phyloP scores from a whole-genome alignment of 2,329 filamentous ascomycete genomes.

The Penicillium sp. region DNA sequence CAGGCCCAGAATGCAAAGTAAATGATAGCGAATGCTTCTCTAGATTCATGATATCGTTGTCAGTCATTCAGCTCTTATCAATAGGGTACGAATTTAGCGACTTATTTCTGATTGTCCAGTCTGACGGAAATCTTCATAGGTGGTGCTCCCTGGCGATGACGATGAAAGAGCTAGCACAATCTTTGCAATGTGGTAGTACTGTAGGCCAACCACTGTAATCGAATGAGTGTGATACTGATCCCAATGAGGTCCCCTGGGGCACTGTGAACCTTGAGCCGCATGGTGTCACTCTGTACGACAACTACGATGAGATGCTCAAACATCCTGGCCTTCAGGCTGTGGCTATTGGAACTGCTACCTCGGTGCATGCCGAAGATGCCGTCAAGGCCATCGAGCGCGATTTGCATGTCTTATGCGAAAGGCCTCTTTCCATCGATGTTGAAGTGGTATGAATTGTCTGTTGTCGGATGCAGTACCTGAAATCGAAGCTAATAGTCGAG shows the following conservation, averaged over 20 bases:
- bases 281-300: conserved; percentile 53
- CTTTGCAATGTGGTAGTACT: conserved; percentile 39
- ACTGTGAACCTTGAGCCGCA: conserved; percentile 50
- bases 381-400: conserved; percentile 56
- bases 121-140: conserved; percentile 23
- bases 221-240: conserved; percentile 22
- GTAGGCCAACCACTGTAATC: conserved; percentile 33
- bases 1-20: conserved; percentile 27
- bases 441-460: conserved; percentile 52
- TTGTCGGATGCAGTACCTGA: not conserved
- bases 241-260: conserved; percentile 51
- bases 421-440: conserved; percentile 53
- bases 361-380: conserved; percentile 56
- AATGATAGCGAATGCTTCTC: conserved; percentile 25
- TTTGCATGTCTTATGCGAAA: conserved; percentile 60
- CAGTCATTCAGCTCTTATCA: not conserved
- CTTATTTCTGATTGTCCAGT: conserved; percentile 27
- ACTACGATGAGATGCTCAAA: conserved; percentile 58
- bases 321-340: conserved; percentile 57
- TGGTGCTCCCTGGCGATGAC: conserved; percentile 8
- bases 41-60: not conserved
- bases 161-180: conserved; percentile 29
- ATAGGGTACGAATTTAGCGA: not conserved
- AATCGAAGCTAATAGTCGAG: not conserved
- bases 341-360: conserved; percentile 55